Percentiles rank a stretch among this genome's conserved stretches.
phyloP scores from a whole-genome alignment of 2,329 filamentous ascomycete genomes.

The Aspergillus caelatus region DNA sequence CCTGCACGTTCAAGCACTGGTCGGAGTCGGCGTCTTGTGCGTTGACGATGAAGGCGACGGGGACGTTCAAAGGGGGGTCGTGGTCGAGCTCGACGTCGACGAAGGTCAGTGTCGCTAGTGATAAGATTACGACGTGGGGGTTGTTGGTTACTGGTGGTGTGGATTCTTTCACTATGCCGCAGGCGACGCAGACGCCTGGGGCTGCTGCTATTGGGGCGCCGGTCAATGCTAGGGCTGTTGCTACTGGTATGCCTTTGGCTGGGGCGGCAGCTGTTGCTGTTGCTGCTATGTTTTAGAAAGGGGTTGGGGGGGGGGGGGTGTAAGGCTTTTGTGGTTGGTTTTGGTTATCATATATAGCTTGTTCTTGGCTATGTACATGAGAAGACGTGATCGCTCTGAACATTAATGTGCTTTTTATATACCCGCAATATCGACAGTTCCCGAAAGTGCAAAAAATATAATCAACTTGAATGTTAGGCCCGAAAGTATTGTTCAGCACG shows the following conservation, averaged over 20 bases:
- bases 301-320: no score
- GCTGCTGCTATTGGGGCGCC: constrained; percentile 17
- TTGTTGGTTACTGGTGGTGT: constrained; percentile 27
- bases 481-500: background rate
- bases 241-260: constrained; percentile 27
- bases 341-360: background rate
- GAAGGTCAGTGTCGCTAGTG: background rate
- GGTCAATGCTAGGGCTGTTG: constrained; percentile 16
- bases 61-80: background rate
- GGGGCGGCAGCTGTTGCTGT: constrained; percentile 26
- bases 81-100: background rate
- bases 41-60: constrained; percentile 17
- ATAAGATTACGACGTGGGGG: constrained; percentile 7
- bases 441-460: background rate
- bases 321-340: background rate
- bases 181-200: constrained; percentile 23
- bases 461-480: background rate
- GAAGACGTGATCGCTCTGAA: no score
- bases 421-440: background rate
- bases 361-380: background rate
- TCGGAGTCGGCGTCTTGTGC: constrained; percentile 24
- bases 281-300: constrained; percentile 12
- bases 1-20: constrained; percentile 21
- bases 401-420: background rate
- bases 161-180: constrained; percentile 19